Evolutionary conservation across 2,329 filamentous ascomycete genomes (phyloP), one percentile per base, ranked within the genome.

Genomic region (Chaetothyriales sp.): DNA sequence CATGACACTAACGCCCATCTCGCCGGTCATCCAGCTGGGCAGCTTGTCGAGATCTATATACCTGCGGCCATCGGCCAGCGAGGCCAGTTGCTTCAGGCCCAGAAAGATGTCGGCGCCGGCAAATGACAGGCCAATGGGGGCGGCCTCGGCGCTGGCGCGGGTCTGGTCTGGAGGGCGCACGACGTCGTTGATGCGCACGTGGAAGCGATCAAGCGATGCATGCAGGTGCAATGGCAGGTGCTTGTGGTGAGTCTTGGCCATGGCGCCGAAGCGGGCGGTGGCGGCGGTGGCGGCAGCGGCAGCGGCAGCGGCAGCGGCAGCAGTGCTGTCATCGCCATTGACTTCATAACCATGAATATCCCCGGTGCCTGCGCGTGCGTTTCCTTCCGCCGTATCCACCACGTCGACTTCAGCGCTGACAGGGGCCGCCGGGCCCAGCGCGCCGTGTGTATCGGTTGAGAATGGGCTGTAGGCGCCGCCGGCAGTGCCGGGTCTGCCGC

Each of bases 21-120:
- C 88, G 1, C 88, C 89, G 1, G 87, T 92, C 82, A 94, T 83
- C 87, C 88, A 94, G 0, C 85, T 85, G 0, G 89, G 88, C 84
- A 94, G 89, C 51, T 73, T 78, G 61, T 82, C 77, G 1, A 86
- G 83, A 63, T 94, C 81, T 22, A 94, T 72, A 4, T 71, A 58
- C 15, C 44, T 25, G 18, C n/a, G n/a, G n/a, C 49, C 29, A 48
- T 86, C 74, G 0, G 86, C 87, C 15, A 78, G 70, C 65, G 94
- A 87, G 0, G 90, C 84, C 29, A 94, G 73, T 62, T 84, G 80
- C 47, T 86, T 77, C 20, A 94, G 74, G 0, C 89, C 89, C 0
- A 83, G 82, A 68, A 94, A 90, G 2, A 94, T 81, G 64, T 94
- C 86, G 0, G 76, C 67, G 0, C 89, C 89, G 43, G 82, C 77